Conservation (phyloP, 768 basidiomycete species). For the Phylloporus scabripes region DNA sequence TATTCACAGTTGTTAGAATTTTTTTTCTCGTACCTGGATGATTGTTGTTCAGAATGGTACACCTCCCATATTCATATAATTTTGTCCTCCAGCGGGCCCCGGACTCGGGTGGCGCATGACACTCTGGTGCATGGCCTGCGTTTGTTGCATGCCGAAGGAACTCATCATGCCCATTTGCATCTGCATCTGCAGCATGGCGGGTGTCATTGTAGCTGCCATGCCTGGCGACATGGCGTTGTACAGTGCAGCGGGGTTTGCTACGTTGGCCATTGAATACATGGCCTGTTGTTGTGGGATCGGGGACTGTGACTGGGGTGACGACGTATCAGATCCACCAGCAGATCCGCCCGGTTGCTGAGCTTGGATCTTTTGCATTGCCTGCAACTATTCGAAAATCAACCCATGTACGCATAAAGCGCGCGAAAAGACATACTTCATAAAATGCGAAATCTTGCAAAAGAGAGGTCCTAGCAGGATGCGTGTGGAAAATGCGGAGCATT, state of each 20-base stretch:
- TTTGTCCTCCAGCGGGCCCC: conserved; percentile 43
- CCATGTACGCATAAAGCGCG: not conserved
- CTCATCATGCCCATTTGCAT: conserved; percentile 46
- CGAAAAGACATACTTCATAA: conserved; percentile 60
- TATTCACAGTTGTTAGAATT: conserved; percentile 11
- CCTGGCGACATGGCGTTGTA: conserved; percentile 29
- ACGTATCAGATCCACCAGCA: conserved; percentile 23
- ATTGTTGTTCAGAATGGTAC: conserved; percentile 25
- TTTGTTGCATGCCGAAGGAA: conserved; percentile 47
- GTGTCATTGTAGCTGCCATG: conserved; percentile 28
- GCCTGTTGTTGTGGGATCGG: conserved; percentile 40
- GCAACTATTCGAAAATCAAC: conserved; percentile 46
- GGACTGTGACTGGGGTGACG: conserved; percentile 36
- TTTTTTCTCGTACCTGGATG: conserved; percentile 16
- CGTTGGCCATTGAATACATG: conserved; percentile 39
- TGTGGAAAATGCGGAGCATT: conserved; percentile 93
- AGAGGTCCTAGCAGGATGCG: conserved; percentile 89
- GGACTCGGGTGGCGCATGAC: conserved; percentile 82
- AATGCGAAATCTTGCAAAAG: conserved; percentile 90
- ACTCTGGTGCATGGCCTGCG: conserved; percentile 79
- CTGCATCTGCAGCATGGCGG: conserved; percentile 40
- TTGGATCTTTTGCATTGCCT: conserved; percentile 73
- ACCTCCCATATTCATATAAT: conserved; percentile 41
- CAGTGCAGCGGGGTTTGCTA: conserved; percentile 43
- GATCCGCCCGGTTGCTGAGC: conserved; percentile 25